A percentile compares a stretch with the other conserved stretches of the same genome.
These are phyloP conservation scores for Scutellaria barbata DNA, from an alignment of 257 asterid species.

Conservation along the genomic window DNA sequence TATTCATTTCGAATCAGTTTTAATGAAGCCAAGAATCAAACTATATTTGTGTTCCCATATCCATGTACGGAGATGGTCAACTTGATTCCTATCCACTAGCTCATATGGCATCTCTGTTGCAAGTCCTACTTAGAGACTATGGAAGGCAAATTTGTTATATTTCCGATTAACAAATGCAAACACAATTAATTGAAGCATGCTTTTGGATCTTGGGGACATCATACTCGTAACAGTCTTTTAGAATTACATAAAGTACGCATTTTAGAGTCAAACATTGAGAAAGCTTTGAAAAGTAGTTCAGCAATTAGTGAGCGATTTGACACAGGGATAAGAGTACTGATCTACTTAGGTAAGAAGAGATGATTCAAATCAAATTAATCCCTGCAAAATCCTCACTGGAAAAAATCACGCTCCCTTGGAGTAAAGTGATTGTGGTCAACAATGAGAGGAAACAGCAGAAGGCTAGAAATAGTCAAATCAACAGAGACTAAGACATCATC, in stretches of 20 bases:
- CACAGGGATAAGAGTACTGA: not conserved
- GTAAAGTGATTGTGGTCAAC: not conserved
- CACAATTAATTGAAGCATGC: no score
- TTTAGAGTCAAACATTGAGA: not conserved
- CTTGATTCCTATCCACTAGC: no score
- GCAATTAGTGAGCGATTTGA: conserved; percentile 8
- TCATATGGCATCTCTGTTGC: no score
- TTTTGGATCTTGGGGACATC: no score
- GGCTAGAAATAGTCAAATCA: not conserved
- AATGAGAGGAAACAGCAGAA: not conserved
- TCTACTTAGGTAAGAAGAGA: no score
- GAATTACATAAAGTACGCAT: conserved; percentile 11
- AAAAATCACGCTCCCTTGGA: not conserved
- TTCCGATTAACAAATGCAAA: not conserved
- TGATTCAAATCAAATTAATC: not conserved
- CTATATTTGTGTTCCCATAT: not conserved
- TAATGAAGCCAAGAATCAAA: not conserved
- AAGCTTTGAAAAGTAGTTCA: not conserved
- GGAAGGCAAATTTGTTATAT: not conserved
- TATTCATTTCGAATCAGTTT: not conserved
- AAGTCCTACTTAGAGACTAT: no score
- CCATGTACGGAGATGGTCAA: not conserved
- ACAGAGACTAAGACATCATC: conserved; percentile 11
- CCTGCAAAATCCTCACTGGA: not conserved
- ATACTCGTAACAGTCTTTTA: no score